Evolutionary conservation across 768 basidiomycete genomes (phyloP), one percentile per base, ranked within the genome.

Genomic region (Pisolithus marmoratus): DNA sequence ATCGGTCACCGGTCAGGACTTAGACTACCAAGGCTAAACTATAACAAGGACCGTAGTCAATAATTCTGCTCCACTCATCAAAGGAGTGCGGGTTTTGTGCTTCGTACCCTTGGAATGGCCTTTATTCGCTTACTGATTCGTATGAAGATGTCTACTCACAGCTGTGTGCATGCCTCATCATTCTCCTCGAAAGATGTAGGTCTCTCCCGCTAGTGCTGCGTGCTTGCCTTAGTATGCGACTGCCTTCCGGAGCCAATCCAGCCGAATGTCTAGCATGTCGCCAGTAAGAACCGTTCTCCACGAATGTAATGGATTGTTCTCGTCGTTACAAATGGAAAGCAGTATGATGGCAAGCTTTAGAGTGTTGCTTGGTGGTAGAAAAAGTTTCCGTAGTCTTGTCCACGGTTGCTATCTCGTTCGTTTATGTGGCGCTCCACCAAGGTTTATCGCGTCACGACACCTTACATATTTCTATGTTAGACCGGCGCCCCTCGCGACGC

Each of bases 401-500:
- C 0, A 50, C 50, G 1, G 46, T 54, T 1, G 49, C 36, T 12
- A 59, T 66, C 15, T 49, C 55, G 4, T 49, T 57, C 1, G 44
- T 54, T 42, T 54, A 57, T 45, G 51, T 26, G 0, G 27, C 52
- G n/a, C n/a, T n/a, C 2, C 19, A 1, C n/a, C n/a, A 12, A 41
- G 8, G 40, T 20, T 22, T 22, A 61, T 44, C 61, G 60, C 56
- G 43, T 58, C 20, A 51, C 17, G 38, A 41, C 48, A 20, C 40
- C n/a, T 8, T 3, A 56, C 63, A 23, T 63, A 49, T n/a, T 61
- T 63, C 0, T n/a, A 54, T 64, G 1, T 36, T 65, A 12, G 63
- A 60, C 46, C 65, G n/a, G 44, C 14, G 34, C 4, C 48, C 66
- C 27, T 65, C 63, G 0, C 50, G 22, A 2, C 54, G 43, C 29